Base-by-base conservation (phyloP, 768 basidiomycete species). In the Leccinellum rugosiceps region DNA sequence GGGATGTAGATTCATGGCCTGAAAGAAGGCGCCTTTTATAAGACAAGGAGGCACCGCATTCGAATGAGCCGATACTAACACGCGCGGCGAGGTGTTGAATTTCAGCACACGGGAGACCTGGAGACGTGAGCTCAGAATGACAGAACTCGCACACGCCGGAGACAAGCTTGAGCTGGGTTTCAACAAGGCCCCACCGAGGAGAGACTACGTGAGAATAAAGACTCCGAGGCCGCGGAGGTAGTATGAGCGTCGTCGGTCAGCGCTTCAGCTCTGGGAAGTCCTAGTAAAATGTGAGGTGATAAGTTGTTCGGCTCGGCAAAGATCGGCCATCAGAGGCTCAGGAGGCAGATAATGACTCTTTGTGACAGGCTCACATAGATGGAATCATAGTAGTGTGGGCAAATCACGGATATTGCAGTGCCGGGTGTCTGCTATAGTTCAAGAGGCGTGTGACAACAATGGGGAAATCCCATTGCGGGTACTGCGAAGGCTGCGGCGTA, bases 21-120 rank as follows among this genome's bases (percentile, higher is more conserved):
- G 26, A 10, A 58, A 23, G 49, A 23, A 41, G 30, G 46, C n/a
- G 11, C 30, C 5, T 50, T 65, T 70, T 68, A 70, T 41, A 63
- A 71, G 34, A 14, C 25, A 25, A 11, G 50, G 49, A 43, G 52
- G 50, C 55, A 32, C 47, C 11, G 52, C 17, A 38, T 35, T 32
- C 38, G 26, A 30, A 41, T 19, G 41, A 41, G 9, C 25, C 38
- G 23, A 8, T 53, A 52, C 17, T 41, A 17, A 19, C 48, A 28
- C 32, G 35, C 45, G n/a, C 53, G 35, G 6, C 11, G 15, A 35
- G 15, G 38, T 23, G 35, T 26, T n/a, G 3, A 3, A 25, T 45
- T 34, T 34, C 31, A 23, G 10, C 43, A 38, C n/a, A 52, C 15
- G 25, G n/a, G 7, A 45, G 44, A 23, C 7, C n/a, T 10, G 15